Base-by-base conservation (phyloP, 1,284 basidiomycete genomes). In the Thecaphora thlaspeos region DNA sequence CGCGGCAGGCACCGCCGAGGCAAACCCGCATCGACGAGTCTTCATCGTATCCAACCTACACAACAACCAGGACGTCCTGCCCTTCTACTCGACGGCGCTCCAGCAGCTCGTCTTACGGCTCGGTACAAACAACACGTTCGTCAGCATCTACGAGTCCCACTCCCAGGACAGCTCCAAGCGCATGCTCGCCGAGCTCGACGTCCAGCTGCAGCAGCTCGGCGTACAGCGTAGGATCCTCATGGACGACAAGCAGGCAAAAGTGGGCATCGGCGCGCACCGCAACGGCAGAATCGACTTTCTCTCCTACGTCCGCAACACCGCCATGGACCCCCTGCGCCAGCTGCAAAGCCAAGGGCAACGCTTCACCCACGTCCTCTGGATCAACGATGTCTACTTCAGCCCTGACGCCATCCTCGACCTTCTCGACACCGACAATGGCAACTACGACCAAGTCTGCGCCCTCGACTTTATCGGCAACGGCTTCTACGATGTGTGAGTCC, bases 131-230 rank as follows among this genome's bases (percentile, higher is more conserved):
- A 83, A 84, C 44, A 81, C 82, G 17, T 85, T 81, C 60, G 79
- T 85, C 5, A 84, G 83, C n/a, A 78, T 85, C 47, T 80, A 84
- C 63, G 84, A 85, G 70, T 83, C 81, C 46, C 80, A 83, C 62
- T 83, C 82, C 30, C 42, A 54, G 30, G 84, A 85, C 64, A 58
- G 60, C 2, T 82, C 82, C 1, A 79, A 81, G 9, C 58, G 71
- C 4, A 74, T 82, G 43, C 79, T 84, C 2, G 59, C 70, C 41
- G 63, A 71, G 3, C 78, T 83, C 41, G 76, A 80, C 17, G 32
- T 17, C 17, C 10, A 34, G 32, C 32, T 34, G 32, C 32, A 65
- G 3, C 18, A 14, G 14, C 23, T 30, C 7, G 48, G 48, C 24
- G 41, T 50, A 11, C 17, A 17, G 19, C 41, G 37, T 15, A 18